Percentiles rank a stretch among this genome's conserved stretches.
phyloP scores from a whole-genome alignment of 192 early-diverging fungal species.

The Thamnidium elegans region DNA sequence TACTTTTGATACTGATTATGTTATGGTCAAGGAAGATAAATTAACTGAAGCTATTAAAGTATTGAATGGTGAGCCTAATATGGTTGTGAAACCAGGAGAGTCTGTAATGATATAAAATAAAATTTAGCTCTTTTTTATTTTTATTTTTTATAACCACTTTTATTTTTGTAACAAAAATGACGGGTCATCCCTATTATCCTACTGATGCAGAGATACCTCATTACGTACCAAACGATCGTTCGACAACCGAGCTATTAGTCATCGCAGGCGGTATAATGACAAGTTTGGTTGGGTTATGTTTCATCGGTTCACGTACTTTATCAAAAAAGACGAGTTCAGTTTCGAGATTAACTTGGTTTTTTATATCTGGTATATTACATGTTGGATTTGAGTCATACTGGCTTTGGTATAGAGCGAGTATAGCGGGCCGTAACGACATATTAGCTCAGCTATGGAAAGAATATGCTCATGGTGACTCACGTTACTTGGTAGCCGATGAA shows the following conservation, averaged over 20 bases:
- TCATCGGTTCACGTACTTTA: neutral
- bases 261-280: neutral
- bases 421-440: slow-evolving; percentile 55
- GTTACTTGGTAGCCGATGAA: slow-evolving; percentile 81
- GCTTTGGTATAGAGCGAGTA: slow-evolving; percentile 59
- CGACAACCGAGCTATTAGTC: slow-evolving; percentile 29
- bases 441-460: slow-evolving; percentile 88
- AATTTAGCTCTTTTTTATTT: neutral
- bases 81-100: slow-evolving; percentile 2
- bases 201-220: slow-evolving; percentile 31
- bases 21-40: slow-evolving; percentile 57
- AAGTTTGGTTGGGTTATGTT: neutral
- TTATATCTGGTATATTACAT: slow-evolving; percentile 80
- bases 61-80: slow-evolving; percentile 2
- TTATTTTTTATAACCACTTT: neutral
- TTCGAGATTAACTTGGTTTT: slow-evolving; percentile 73
- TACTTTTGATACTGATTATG: slow-evolving; percentile 75
- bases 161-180: neutral
- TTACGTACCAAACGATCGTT: slow-evolving; percentile 44
- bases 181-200: slow-evolving; percentile 47
- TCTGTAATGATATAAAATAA: slow-evolving; percentile 6
- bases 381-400: slow-evolving; percentile 85
- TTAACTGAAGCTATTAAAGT: slow-evolving; percentile 14
- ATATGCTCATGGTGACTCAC: slow-evolving; percentile 83
- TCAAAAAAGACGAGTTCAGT: neutral